phyloP scores from a whole-genome alignment of 768 basidiomycete species.

The Pleurotus sapidus region DNA sequence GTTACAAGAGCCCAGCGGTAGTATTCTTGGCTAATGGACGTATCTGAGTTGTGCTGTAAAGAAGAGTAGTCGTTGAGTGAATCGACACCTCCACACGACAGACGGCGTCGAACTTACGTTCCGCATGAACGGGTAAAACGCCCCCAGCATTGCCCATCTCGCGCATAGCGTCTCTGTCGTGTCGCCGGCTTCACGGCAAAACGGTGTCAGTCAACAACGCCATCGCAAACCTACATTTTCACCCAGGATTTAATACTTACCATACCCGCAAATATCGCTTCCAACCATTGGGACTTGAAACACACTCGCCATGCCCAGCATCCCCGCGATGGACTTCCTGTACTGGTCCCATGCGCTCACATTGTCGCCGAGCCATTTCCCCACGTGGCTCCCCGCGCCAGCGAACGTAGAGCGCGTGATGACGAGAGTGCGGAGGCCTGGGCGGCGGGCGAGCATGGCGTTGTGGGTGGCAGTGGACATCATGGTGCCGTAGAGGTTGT shows the following conservation, averaged over 20 bases:
- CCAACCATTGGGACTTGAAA: slow-evolving; percentile 78
- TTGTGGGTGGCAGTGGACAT: slow-evolving; percentile 62
- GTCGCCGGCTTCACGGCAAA: slow-evolving; percentile 38
- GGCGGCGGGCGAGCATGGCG: slow-evolving; percentile 62
- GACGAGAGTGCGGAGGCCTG: slow-evolving; percentile 56
- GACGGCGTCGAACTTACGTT: slow-evolving; percentile 42
- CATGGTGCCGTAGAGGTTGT: slow-evolving; percentile 71
- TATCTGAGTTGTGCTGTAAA: slow-evolving; percentile 52
- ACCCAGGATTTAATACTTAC: slow-evolving; percentile 25
- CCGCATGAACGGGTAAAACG: slow-evolving; percentile 79
- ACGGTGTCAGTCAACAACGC: background rate
- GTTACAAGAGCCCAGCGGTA: slow-evolving; percentile 61
- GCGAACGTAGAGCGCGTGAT: slow-evolving; percentile 76
- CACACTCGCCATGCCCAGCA: slow-evolving; percentile 62
- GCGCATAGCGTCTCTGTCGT: slow-evolving; percentile 70
- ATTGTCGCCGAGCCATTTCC: slow-evolving; percentile 76
- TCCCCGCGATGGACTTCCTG: slow-evolving; percentile 56
- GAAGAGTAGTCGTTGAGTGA: background rate
- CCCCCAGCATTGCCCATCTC: slow-evolving; percentile 75
- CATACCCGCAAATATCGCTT: slow-evolving; percentile 69
- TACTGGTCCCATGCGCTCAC: slow-evolving; percentile 59
- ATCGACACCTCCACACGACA: background rate
- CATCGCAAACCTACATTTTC: background rate
- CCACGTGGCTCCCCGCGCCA: slow-evolving; percentile 63
- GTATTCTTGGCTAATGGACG: slow-evolving; percentile 60